phyloP scores from a whole-genome alignment of 2,329 filamentous ascomycete genomes.

The Ascochyta clinopodiicola region DNA sequence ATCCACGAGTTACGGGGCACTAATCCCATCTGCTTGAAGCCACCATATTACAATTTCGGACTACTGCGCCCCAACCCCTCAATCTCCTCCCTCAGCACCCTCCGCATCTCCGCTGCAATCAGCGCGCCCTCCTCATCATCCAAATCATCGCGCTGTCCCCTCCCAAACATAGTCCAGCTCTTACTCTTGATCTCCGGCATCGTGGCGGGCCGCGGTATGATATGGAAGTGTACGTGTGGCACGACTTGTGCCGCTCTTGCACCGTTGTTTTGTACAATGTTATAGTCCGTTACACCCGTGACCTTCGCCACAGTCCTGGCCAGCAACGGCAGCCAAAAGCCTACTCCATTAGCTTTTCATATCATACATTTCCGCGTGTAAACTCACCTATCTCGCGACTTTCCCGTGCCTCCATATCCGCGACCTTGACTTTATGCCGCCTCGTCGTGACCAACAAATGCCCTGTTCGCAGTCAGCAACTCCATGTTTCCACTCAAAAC shows the following conservation, averaged over 20 bases:
- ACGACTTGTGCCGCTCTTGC: conserved; percentile 90
- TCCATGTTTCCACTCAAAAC: not conserved
- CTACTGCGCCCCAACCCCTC: conserved; percentile 23
- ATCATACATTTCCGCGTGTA: not conserved
- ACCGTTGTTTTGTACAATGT: conserved; percentile 96
- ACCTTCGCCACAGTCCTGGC: conserved; percentile 72
- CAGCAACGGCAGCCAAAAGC: conserved; percentile 70
- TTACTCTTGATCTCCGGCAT: conserved; percentile 60
- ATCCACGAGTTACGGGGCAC: no score
- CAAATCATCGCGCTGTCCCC: conserved; percentile 73
- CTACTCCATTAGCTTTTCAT: conserved; percentile 25
- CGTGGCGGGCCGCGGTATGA: conserved; percentile 78
- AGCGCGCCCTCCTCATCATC: conserved; percentile 74
- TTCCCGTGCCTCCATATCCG: conserved; percentile 69
- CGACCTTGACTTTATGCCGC: conserved; percentile 77
- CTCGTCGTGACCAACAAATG: conserved; percentile 85
- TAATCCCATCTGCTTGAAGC: no score
- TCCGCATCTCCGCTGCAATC: conserved; percentile 61
- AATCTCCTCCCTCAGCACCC: conserved; percentile 49
- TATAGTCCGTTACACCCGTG: conserved; percentile 83
- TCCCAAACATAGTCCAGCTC: conserved; percentile 84
- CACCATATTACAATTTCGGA: no score
- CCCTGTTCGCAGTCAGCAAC: conserved; percentile 13
- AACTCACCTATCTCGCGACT: conserved; percentile 69
- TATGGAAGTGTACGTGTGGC: conserved; percentile 91